Evolutionary conservation across 2,329 filamentous ascomycete species (phyloP).

Genomic region (Magnaporthiopsis incrustans): DNA sequence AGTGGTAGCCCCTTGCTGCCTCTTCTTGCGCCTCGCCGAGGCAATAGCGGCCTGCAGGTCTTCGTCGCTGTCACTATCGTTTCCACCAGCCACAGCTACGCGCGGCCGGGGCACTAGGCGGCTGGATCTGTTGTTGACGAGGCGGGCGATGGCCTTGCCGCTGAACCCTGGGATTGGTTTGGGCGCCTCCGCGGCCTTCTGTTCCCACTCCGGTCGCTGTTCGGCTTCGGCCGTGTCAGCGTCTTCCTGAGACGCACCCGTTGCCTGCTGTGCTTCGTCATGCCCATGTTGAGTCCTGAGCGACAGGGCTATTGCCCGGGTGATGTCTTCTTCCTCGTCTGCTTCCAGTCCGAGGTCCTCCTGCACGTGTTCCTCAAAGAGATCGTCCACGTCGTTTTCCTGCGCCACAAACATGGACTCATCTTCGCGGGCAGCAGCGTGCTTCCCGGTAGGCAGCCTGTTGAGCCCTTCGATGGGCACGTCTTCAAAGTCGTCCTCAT

Average conservation of each 20-base stretch:
- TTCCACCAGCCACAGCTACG: constrained; percentile 27
- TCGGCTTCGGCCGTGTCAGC: constrained; percentile 28
- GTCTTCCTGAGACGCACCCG: constrained; percentile 21
- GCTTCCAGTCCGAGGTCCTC: constrained; percentile 15
- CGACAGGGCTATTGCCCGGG: constrained; percentile 77
- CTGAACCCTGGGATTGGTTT: constrained; percentile 43
- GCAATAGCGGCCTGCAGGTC: constrained; percentile 71
- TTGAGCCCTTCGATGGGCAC: constrained; percentile 88
- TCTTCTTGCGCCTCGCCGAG: constrained; percentile 57
- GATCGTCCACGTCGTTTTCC: constrained; percentile 17
- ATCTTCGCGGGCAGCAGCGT: constrained; percentile 24
- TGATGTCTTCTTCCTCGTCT: constrained; percentile 55
- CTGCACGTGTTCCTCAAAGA: constrained; percentile 24
- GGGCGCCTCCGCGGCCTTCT: constrained; percentile 41
- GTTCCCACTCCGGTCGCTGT: constrained; percentile 50
- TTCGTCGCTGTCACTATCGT: constrained; percentile 67
- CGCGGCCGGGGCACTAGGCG: constrained; percentile 23
- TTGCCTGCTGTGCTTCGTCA: neutral
- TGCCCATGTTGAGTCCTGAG: constrained; percentile 56
- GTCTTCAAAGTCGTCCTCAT: constrained; percentile 82
- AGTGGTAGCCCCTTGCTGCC: constrained; percentile 13
- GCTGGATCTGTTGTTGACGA: constrained; percentile 67
- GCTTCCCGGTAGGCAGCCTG: constrained; percentile 57
- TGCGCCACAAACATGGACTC: constrained; percentile 50
- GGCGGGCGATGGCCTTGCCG: constrained; percentile 59